phyloP scores from a whole-genome alignment of 2,329 filamentous ascomycete species.

The Neonectria magnoliae region DNA sequence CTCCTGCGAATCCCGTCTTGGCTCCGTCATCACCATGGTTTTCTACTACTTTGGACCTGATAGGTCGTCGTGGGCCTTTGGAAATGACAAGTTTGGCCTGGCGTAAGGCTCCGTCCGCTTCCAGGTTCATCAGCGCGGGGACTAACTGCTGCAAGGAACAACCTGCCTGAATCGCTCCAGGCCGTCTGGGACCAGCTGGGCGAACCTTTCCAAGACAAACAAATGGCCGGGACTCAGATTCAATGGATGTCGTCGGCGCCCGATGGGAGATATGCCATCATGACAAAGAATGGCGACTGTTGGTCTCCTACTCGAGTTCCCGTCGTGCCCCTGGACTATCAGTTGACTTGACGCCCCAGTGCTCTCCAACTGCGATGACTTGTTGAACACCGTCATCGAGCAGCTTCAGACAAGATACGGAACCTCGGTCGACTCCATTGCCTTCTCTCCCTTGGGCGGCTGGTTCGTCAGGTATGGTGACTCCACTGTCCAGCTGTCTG shows the following conservation, averaged over 20 bases:
- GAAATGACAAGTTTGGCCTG: slow-evolving; percentile 20
- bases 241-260: slow-evolving; percentile 17
- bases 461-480: slow-evolving; percentile 25
- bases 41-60: slow-evolving; percentile 30
- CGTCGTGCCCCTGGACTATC: neutral
- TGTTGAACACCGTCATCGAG: neutral
- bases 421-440: neutral
- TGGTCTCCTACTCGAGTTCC: neutral
- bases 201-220: slow-evolving; percentile 16
- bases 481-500: slow-evolving; percentile 12
- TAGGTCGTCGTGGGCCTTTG: slow-evolving; percentile 25
- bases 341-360: slow-evolving; percentile 11
- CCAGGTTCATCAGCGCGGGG: neutral
- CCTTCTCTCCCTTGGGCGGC: slow-evolving; percentile 23
- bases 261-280: slow-evolving; percentile 19
- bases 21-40: slow-evolving; percentile 17
- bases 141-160: slow-evolving; percentile 11
- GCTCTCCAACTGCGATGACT: slow-evolving; percentile 14
- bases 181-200: slow-evolving; percentile 19
- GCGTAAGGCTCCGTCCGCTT: slow-evolving; percentile 16
- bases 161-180: slow-evolving; percentile 17
- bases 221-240: slow-evolving; percentile 20
- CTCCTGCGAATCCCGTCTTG: neutral
- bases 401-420: neutral
- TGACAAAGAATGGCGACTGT: slow-evolving; percentile 22